Conservation (phyloP, 2,329 filamentous ascomycete species). For the Metarhizium album region DNA sequence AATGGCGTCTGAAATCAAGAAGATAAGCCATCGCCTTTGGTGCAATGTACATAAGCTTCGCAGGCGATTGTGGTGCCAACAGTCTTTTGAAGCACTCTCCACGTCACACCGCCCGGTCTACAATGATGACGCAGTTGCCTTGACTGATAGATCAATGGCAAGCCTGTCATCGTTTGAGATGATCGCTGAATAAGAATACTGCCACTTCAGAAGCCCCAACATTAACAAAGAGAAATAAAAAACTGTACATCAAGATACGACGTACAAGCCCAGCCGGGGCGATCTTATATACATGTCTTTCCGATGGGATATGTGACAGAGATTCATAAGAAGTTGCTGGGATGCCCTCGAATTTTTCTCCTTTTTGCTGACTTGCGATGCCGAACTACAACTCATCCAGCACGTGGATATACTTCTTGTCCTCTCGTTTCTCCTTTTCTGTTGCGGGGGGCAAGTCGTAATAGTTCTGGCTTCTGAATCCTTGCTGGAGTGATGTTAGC, state of each 20-base stretch:
- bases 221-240: background rate
- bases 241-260: constrained; percentile 1
- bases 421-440: constrained; percentile 86
- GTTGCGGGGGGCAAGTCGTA: constrained; percentile 92
- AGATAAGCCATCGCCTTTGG: too few species aligned
- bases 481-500: constrained; percentile 52
- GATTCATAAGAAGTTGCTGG: background rate
- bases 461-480: constrained; percentile 76
- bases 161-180: too few species aligned
- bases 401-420: constrained; percentile 95
- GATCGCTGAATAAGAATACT: too few species aligned
- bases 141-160: too few species aligned
- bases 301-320: background rate
- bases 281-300: constrained; percentile 3
- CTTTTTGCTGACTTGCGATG: background rate
- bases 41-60: too few species aligned
- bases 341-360: background rate
- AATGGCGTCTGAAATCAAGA: too few species aligned
- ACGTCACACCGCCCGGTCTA: too few species aligned
- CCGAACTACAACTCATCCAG: constrained; percentile 63
- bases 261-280: background rate
- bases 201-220: background rate
- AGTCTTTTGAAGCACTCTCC: too few species aligned
- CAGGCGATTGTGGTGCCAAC: too few species aligned
- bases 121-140: too few species aligned